Base-by-base conservation (phyloP, 352 stramenopile species). In the Pilasporangium apinafurcum region DNA sequence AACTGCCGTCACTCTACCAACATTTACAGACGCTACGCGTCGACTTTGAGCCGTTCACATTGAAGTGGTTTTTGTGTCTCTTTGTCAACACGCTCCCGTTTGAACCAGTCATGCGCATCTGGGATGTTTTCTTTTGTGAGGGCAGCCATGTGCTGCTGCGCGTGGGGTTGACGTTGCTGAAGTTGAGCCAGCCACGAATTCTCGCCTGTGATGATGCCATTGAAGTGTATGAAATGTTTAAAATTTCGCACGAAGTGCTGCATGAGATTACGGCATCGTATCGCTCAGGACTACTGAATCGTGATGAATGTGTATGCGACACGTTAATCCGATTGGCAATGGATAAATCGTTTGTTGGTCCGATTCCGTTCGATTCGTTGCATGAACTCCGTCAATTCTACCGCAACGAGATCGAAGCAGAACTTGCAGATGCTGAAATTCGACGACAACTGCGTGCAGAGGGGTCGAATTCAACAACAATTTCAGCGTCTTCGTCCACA, bases 31-130 rank as follows among this genome's bases (percentile, higher is more conserved):
- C 29, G 3, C 62, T 95, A 4, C 65, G 83, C 30, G 79, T 95
- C 5, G 79, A 95, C 42, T 71, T 96, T 44, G 78, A 92, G 40
- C 83, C 84, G 17, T 86, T 96, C 32, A 95, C 87, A 29, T 78
- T 95, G 44, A 95, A 96, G 53, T 97, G 87, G 88, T 97, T 96
- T 33, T 52, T 97, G 0, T 97, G 88, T 56, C 51, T 95, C 3
- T 97, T 96, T 60, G 59, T 97, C n/a, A 96, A 96, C 52, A 93
- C 85, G 20, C 55, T 97, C 14, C 82, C 83, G 13, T 82, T 96
- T 28, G 83, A 95, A 34, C 80, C 78, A 0, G 84, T 86, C n/a
- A 64, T 96, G 59, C 73, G 86, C 7, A 77, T 96, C 37, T 96
- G 86, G 86, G 86, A 96, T 41, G 54, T 90, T 21, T 92, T 95